Percentiles rank a stretch among this genome's conserved stretches.
Conservation (phyloP, 148 eudicot genomes). For the Rhododendron kiyosumense region DNA sequence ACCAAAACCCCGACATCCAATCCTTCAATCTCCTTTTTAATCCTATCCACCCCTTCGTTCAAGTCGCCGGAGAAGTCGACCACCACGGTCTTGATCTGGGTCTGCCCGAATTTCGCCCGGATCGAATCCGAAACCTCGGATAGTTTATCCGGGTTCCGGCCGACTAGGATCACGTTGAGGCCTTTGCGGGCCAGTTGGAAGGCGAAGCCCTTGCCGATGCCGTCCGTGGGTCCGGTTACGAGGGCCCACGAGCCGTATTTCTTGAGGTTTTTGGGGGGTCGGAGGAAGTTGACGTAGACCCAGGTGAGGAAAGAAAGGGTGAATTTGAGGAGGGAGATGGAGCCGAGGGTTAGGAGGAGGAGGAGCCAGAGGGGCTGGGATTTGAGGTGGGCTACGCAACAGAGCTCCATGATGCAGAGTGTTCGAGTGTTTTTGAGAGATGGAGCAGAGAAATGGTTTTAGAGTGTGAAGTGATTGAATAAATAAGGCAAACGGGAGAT, state of each 20-base stretch:
- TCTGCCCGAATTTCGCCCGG: constrained; percentile 31
- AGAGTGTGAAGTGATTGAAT: not conserved
- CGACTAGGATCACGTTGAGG: constrained; percentile 66
- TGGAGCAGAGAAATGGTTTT: constrained; percentile 18
- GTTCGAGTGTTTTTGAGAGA: not conserved
- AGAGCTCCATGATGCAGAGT: constrained; percentile 32
- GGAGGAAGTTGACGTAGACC: constrained; percentile 66
- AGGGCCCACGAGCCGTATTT: constrained; percentile 96
- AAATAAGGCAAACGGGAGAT: not conserved
- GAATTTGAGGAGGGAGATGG: constrained; percentile 28
- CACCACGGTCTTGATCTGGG: constrained; percentile 52
- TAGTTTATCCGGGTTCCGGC: constrained; percentile 73
- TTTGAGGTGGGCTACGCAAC: constrained; percentile 33
- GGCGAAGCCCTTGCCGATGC: constrained; percentile 87
- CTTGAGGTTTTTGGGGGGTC: constrained; percentile 77
- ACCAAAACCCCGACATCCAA: constrained; percentile 71
- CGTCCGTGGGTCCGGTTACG: constrained; percentile 91
- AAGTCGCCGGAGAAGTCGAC: constrained; percentile 62
- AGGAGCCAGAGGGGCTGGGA: constrained; percentile 68
- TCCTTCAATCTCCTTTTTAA: constrained; percentile 41
- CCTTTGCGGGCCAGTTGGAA: constrained; percentile 79
- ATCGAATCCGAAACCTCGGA: constrained; percentile 58
- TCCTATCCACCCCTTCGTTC: constrained; percentile 33
- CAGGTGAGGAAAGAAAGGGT: constrained; percentile 48
- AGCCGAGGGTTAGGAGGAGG: constrained; percentile 39